A percentile compares a stretch with the other conserved stretches of the same genome.
Conservation (phyloP, 352 stramenopile genomes). For the Nothophytophthora sp. region DNA sequence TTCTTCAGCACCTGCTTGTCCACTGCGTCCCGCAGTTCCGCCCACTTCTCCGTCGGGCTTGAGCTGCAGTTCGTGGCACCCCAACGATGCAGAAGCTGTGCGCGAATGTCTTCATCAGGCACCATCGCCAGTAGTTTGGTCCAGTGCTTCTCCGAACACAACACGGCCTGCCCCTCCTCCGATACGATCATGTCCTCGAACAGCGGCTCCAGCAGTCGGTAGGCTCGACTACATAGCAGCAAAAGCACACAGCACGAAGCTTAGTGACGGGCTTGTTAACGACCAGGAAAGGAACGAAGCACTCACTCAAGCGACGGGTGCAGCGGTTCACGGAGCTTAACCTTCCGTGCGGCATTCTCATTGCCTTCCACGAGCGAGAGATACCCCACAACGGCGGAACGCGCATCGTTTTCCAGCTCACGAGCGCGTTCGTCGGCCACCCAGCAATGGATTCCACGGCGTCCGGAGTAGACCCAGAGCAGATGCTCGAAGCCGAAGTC, state of each 20-base stretch:
- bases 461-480: constrained; percentile 99
- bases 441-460: constrained; percentile 99
- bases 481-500: constrained; percentile 99
- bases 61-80: constrained; percentile 41
- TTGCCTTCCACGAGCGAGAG: constrained; percentile 94
- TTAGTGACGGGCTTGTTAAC: constrained; percentile 8
- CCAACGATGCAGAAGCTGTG: constrained; percentile 68
- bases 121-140: constrained; percentile 93
- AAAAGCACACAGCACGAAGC: constrained; percentile 17
- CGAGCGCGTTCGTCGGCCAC: constrained; percentile 96
- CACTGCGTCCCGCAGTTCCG: constrained; percentile 70
- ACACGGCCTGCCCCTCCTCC: constrained; percentile 91
- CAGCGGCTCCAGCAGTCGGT: constrained; percentile 94
- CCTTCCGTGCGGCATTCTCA: constrained; percentile 88
- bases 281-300: neutral
- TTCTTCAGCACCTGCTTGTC: constrained; percentile 65
- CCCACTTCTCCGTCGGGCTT: constrained; percentile 90
- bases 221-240: constrained; percentile 72
- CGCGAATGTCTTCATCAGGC: constrained; percentile 86
- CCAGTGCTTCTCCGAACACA: constrained; percentile 90
- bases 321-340: constrained; percentile 90
- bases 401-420: constrained; percentile 95
- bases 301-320: constrained; percentile 93
- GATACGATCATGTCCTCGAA: constrained; percentile 93
- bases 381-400: constrained; percentile 96